phyloP scores from a whole-genome alignment of 208 protist species.

The Trypanosomatidae sp. region DNA sequence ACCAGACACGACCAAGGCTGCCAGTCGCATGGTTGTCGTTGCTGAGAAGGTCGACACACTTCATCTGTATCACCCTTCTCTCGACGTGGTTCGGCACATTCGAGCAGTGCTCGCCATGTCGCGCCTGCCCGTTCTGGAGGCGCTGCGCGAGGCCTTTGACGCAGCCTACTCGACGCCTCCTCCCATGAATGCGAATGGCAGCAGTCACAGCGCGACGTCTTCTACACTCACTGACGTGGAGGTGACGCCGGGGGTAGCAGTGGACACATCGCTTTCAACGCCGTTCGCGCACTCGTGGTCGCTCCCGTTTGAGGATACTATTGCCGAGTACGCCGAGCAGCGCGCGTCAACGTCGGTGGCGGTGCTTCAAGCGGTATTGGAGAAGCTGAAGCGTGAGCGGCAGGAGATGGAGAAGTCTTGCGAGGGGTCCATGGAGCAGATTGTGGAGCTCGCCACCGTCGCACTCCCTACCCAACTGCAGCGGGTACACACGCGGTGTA shows the following conservation, averaged over 20 bases:
- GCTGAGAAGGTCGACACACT: constrained; percentile 55
- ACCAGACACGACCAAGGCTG: neutral
- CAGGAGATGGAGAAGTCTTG: constrained; percentile 34
- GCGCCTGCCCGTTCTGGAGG: constrained; percentile 18
- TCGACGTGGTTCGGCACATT: constrained; percentile 34
- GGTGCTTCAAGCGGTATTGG: constrained; percentile 35
- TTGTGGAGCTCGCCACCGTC: constrained; percentile 29
- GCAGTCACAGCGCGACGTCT: neutral
- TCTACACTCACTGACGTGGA: neutral
- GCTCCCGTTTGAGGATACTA: constrained; percentile 31
- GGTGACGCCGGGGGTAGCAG: neutral
- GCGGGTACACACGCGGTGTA: constrained; percentile 35
- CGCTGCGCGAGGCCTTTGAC: constrained; percentile 14
- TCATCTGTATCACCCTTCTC: constrained; percentile 57
- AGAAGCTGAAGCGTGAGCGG: constrained; percentile 52
- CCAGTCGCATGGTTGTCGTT: constrained; percentile 18
- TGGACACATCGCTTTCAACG: constrained; percentile 1
- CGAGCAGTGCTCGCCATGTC: constrained; percentile 21
- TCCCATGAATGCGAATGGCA: neutral
- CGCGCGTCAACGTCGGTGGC: constrained; percentile 23
- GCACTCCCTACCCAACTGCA: constrained; percentile 34
- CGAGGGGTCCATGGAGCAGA: constrained; percentile 32
- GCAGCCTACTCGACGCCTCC: neutral
- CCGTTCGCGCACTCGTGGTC: constrained; percentile 21
- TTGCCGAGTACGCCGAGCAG: constrained; percentile 31